A percentile compares a stretch with the other conserved stretches of the same genome.
Evolutionary conservation across 2,329 filamentous ascomycete genomes (phyloP).

Genomic region (Berkeleyomyces rouxiae): DNA sequence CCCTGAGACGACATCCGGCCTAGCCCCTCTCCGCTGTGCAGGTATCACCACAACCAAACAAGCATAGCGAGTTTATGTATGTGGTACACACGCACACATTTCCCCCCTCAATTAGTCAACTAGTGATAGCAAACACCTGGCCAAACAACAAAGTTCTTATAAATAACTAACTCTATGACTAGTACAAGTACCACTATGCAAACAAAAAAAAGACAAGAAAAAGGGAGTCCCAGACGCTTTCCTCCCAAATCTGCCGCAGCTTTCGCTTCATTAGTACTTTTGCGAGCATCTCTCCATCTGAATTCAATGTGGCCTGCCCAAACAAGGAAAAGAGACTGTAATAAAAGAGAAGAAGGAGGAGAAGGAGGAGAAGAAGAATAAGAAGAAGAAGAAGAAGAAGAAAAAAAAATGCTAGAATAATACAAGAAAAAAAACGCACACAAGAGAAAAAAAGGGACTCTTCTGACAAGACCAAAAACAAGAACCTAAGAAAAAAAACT

Average conservation of each 20-base stretch:
- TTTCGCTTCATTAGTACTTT: background rate
- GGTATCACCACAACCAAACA: too few relatives aligned
- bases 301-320: background rate
- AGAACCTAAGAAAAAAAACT: background rate
- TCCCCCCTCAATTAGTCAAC: too few relatives aligned
- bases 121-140: too few relatives aligned
- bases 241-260: background rate
- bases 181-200: too few relatives aligned
- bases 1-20: too few relatives aligned
- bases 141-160: too few relatives aligned
- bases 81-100: too few relatives aligned
- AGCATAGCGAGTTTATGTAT: too few relatives aligned
- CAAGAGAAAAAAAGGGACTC: background rate
- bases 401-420: constrained; percentile 1
- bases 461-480: background rate
- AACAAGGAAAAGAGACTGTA: too few relatives aligned
- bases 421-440: background rate
- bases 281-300: background rate
- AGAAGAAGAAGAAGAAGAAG: background rate
- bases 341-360: too few relatives aligned
- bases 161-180: too few relatives aligned
- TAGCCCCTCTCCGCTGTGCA: too few relatives aligned
- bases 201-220: background rate
- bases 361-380: background rate
- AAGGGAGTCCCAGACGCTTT: background rate